Conservation (phyloP, 805 yeast species). For the Torulaspora maleeae region DNA sequence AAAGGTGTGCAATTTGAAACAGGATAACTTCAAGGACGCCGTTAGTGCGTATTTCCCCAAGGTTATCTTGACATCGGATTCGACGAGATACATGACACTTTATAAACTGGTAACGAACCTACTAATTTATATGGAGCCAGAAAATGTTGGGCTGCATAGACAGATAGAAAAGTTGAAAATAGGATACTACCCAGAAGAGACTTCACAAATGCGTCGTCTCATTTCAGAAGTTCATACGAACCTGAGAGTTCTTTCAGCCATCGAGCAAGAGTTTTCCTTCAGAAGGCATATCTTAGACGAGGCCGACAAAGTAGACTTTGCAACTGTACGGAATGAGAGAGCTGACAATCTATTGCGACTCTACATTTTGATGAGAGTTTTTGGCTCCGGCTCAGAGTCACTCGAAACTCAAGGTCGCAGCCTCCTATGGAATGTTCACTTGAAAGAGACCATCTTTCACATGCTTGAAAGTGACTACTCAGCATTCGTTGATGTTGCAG, state of each 20-base stretch:
- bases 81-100: slow-evolving; percentile 65
- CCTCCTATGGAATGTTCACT: slow-evolving; percentile 57
- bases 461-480: slow-evolving; percentile 53
- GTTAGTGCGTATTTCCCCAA: slow-evolving; percentile 65
- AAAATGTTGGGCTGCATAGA: slow-evolving; percentile 51
- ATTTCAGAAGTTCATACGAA: slow-evolving; percentile 49
- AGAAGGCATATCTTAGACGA: slow-evolving; percentile 48
- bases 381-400: slow-evolving; percentile 35
- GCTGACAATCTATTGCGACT: slow-evolving; percentile 40
- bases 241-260: slow-evolving; percentile 37
- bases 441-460: slow-evolving; percentile 69
- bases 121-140: slow-evolving; percentile 70
- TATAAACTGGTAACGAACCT: slow-evolving; percentile 60
- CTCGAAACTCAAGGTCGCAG: slow-evolving; percentile 35
- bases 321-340: slow-evolving; percentile 39
- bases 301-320: slow-evolving; percentile 43
- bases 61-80: slow-evolving; percentile 62
- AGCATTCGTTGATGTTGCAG: slow-evolving; percentile 66
- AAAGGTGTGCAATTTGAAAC: slow-evolving; percentile 27
- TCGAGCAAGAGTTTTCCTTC: slow-evolving; percentile 46
- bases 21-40: slow-evolving; percentile 39
- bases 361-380: slow-evolving; percentile 43
- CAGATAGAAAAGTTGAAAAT: slow-evolving; percentile 61
- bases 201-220: slow-evolving; percentile 44
- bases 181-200: slow-evolving; percentile 64